A percentile compares a stretch with the other conserved stretches of the same genome.
phyloP scores from a whole-genome alignment of 2,329 filamentous ascomycete genomes.

The Drechmeria coniospora region DNA sequence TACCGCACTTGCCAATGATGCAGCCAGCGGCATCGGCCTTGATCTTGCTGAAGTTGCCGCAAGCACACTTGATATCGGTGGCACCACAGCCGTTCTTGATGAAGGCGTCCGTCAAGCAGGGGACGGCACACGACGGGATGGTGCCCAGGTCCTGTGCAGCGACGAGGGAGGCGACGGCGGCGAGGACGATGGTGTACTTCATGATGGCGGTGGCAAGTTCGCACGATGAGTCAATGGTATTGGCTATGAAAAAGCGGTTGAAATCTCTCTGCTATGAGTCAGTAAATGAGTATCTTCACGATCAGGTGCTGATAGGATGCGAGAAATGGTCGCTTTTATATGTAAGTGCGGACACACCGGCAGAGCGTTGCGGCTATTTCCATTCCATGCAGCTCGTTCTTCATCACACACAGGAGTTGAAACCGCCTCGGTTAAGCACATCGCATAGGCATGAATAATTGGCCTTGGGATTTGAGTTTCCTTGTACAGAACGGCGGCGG shows the following conservation, averaged over 20 bases:
- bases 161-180: background rate
- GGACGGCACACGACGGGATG: background rate
- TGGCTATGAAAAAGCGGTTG: too few relatives aligned
- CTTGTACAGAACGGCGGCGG: background rate
- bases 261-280: too few relatives aligned
- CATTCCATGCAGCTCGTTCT: too few relatives aligned
- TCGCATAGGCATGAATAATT: too few relatives aligned
- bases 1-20: conserved; percentile 1
- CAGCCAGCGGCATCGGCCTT: conserved; percentile 1
- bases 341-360: too few relatives aligned
- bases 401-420: too few relatives aligned
- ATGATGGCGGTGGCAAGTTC: conserved; percentile 1
- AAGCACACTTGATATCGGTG: conserved; percentile 2
- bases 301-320: too few relatives aligned
- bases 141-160: background rate
- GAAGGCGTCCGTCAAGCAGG: background rate
- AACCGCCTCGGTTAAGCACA: too few relatives aligned
- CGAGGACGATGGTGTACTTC: conserved; percentile 5
- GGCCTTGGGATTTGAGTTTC: too few relatives aligned
- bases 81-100: background rate
- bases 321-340: too few relatives aligned
- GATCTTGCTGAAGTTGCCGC: conserved; percentile 1
- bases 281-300: too few relatives aligned
- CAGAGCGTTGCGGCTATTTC: too few relatives aligned
- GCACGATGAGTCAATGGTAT: background rate